Base-by-base conservation (phyloP, 805 yeast genomes). In the Candida endomychidarum region DNA sequence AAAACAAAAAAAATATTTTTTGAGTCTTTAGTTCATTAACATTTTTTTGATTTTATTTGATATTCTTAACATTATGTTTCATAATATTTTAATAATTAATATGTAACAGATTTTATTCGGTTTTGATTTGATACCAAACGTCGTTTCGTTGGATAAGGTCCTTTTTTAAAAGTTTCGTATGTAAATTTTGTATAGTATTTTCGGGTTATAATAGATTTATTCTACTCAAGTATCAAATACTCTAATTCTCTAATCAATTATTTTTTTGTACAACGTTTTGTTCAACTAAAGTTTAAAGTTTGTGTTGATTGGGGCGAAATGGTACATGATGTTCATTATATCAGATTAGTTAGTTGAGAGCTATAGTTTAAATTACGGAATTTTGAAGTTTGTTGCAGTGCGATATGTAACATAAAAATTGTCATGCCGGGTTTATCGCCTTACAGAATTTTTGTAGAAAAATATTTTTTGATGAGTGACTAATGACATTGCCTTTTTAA, bases 131-230 rank as follows among this genome's bases (percentile, higher is more conserved):
- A 32, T 32, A 32, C 35, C 35, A 32, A 20, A 22, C 35, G 26
- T 32, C 26, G 33, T 29, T 29, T 29, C 33, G 33, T 32, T 32
- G 26, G 35, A 32, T 32, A 22, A 32, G 26, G 20, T 22, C 26
- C 26, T 15, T 32, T 21, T 34, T 24, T 6, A 34, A 23, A 34
- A 25, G 29, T 34, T 34, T 34, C 37, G 37, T 23, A 16, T 34
- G 28, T 36, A 12, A 28, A 35, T 29, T 31, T 37, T 37, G 37
- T 37, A 36, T 35, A 40, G 16, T 35, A 40, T 40, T 40, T n/a
- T 40, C 35, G 45, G 41, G 24, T 32, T 20, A 27, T 41, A 41
- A 41, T 41, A 41, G 45, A 40, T 40, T 34, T 16, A 21, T 35
- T 35, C 32, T 35, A 28, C 28, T 26, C 14, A 26, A n/a, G n/a